These are phyloP conservation scores for Linum usitatissimum DNA, from an alignment of 345 rosid species.

Conservation along the genomic window DNA sequence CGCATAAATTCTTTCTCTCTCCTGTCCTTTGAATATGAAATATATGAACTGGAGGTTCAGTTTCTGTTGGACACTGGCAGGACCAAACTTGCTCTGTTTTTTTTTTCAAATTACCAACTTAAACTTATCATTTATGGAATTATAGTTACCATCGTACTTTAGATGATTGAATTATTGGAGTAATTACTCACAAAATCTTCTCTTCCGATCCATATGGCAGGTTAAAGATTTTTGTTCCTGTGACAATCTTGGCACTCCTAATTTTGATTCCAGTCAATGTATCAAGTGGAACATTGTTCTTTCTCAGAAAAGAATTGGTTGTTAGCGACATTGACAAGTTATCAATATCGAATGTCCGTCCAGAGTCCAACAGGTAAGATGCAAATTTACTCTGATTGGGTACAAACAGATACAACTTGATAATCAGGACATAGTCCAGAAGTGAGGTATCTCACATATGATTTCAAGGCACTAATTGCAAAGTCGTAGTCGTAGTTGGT, in stretches of 20 bases:
- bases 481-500: no score
- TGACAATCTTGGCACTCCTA: slow-evolving; percentile 55
- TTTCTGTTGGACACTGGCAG: no score
- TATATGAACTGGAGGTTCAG: no score
- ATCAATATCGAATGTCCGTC: slow-evolving; percentile 83
- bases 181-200: not conserved
- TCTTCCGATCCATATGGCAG: slow-evolving; percentile 32
- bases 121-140: not conserved
- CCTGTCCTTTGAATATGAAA: no score
- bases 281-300: slow-evolving; percentile 72
- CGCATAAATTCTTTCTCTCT: no score
- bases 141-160: not conserved
- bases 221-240: slow-evolving; percentile 78
- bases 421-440: not conserved
- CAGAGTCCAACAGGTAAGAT: slow-evolving; percentile 56
- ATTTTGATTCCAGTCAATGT: slow-evolving; percentile 89
- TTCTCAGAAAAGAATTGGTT: slow-evolving; percentile 72
- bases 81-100: no score
- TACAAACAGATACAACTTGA: not conserved
- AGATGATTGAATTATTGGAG: not conserved
- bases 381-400: not conserved
- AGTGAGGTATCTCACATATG: not conserved
- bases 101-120: no score
- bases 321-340: slow-evolving; percentile 87
- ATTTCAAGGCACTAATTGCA: not conserved